A percentile compares a stretch with the other conserved stretches of the same genome.
Conservation (phyloP, 108 stramenopile genomes). For the Epithemia pelagica region DNA sequence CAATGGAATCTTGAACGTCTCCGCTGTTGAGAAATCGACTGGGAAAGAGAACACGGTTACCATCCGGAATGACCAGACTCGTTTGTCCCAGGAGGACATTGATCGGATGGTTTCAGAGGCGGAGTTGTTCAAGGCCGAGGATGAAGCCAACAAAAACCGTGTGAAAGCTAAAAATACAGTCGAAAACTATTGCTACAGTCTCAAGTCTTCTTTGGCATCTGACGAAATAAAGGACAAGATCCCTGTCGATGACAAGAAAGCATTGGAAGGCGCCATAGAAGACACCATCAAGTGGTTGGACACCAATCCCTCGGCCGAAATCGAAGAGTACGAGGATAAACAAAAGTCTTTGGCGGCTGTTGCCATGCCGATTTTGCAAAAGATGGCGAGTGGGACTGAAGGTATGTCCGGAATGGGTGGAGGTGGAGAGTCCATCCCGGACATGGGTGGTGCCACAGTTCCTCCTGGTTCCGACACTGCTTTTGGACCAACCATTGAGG, state of each 20-base stretch:
- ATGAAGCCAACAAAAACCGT: conserved; percentile 92
- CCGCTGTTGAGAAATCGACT: conserved; percentile 97
- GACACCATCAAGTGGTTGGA: conserved; percentile 93
- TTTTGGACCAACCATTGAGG: conserved; percentile 85
- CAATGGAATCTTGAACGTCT: conserved; percentile 82
- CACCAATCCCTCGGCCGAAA: too few species aligned
- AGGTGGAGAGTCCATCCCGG: conserved; percentile 42
- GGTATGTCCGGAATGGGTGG: conserved; percentile 34
- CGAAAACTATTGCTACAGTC: conserved; percentile 96
- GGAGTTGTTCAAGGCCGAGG: too few species aligned
- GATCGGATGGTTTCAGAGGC: conserved; percentile 98
- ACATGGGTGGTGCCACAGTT: conserved; percentile 52
- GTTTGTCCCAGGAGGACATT: conserved; percentile 98
- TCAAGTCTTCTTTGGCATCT: conserved; percentile 85
- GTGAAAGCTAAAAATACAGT: conserved; percentile 94
- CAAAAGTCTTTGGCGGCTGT: conserved; percentile 92
- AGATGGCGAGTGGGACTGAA: conserved; percentile 67
- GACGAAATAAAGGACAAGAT: conserved; percentile 85
- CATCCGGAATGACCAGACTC: conserved; percentile 99
- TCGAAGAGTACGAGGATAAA: conserved; percentile 97
- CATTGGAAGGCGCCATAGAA: conserved; percentile 75
- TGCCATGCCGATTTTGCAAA: conserved; percentile 90
- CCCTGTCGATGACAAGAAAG: conserved; percentile 72
- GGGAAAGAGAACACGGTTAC: conserved; percentile 99
- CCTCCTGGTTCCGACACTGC: conserved; percentile 67